phyloP scores from a whole-genome alignment of 2,329 filamentous ascomycete species.

The Niveomyces coronatus region DNA sequence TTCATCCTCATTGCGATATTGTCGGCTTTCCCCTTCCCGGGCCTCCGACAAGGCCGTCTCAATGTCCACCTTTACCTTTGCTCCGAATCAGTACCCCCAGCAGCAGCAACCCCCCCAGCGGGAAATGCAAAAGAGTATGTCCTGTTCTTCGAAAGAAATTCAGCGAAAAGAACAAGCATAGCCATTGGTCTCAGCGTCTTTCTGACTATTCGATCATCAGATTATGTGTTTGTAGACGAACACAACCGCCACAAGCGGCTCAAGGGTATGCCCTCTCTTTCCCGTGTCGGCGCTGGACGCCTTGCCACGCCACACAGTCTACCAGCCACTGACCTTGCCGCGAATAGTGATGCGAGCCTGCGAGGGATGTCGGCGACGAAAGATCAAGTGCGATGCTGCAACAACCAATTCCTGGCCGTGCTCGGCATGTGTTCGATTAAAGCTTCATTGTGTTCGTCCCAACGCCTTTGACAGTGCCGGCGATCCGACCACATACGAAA shows the following conservation, averaged over 20 bases:
- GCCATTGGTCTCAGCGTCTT: background rate
- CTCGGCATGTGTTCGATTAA: conserved; percentile 83
- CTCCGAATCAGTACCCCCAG: conserved; percentile 41
- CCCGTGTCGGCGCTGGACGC: background rate
- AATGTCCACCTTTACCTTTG: conserved; percentile 69
- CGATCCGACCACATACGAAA: conserved; percentile 24
- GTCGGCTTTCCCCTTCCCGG: conserved; percentile 34
- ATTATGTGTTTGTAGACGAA: conserved; percentile 98
- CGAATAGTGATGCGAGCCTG: conserved; percentile 99
- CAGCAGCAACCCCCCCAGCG: conserved; percentile 36
- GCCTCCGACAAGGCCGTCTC: conserved; percentile 53
- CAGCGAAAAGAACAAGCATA: background rate
- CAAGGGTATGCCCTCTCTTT: conserved; percentile 61
- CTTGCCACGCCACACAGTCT: background rate
- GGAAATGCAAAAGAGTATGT: conserved; percentile 27
- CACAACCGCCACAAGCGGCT: conserved; percentile 96
- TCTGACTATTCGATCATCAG: conserved; percentile 37
- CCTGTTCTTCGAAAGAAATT: background rate
- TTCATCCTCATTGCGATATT: conserved; percentile 1
- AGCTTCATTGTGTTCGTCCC: conserved; percentile 86
- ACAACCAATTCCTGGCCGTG: conserved; percentile 98
- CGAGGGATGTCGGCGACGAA: conserved; percentile 85
- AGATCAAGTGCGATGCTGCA: conserved; percentile 96
- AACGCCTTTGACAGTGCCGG: conserved; percentile 54
- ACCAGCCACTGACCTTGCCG: too few relatives aligned